Percentiles rank a stretch among this genome's conserved stretches.
Evolutionary conservation across 1,139 yeast genomes (phyloP).

Genomic region (Geotrichum citri-aurantii): DNA sequence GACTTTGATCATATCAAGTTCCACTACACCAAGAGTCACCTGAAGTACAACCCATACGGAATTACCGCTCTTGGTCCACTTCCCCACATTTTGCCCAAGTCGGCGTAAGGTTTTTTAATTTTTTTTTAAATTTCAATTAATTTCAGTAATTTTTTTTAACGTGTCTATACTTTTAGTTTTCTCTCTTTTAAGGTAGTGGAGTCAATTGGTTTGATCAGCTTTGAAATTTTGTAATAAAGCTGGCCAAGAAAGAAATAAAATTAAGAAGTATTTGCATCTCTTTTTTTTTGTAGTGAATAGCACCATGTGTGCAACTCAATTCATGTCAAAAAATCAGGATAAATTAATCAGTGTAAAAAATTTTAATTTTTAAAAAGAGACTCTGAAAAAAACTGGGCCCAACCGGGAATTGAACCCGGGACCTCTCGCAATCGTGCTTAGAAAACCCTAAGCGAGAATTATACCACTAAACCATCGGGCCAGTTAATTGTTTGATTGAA

Average conservation of each 20-base stretch:
- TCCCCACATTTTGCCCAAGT: constrained; percentile 50
- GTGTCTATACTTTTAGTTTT: too few species aligned
- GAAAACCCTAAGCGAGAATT: constrained; percentile 11
- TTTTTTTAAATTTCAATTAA: too few species aligned
- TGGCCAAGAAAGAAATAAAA: too few species aligned
- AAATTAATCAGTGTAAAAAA: too few species aligned
- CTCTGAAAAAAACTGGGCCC: constrained; percentile 9
- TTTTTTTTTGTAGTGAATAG: too few species aligned
- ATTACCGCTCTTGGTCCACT: constrained; percentile 89
- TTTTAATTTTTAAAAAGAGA: too few species aligned
- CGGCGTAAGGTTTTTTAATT: neutral
- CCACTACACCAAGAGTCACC: constrained; percentile 80
- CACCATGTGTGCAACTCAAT: too few species aligned
- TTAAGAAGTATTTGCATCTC: too few species aligned
- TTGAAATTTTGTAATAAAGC: too few species aligned
- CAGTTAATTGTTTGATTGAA: neutral
- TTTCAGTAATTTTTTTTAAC: too few species aligned
- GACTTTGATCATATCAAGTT: constrained; percentile 65
- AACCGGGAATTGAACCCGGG: constrained; percentile 13
- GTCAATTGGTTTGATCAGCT: neutral
- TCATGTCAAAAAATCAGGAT: too few species aligned
- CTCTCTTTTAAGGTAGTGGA: too few species aligned
- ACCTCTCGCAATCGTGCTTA: constrained; percentile 11
- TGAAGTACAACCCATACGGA: constrained; percentile 56
- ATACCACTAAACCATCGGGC: constrained; percentile 13